Evolutionary conservation across 139 green algal genomes (phyloP).

Genomic region (Trebouxia sp.): DNA sequence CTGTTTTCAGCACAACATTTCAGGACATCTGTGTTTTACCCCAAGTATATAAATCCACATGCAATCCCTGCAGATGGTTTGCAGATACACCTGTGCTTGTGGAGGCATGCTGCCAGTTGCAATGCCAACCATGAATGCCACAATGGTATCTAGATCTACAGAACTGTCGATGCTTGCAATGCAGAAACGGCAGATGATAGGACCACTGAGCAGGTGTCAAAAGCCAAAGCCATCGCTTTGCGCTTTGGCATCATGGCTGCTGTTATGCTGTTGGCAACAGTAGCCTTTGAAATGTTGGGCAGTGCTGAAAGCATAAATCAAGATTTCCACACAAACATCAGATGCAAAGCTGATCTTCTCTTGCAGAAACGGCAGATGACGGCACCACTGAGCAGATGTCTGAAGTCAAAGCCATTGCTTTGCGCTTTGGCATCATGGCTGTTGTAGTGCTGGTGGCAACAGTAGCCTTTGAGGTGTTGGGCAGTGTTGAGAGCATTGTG

Average conservation of each 20-base stretch:
- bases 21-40: too few species aligned
- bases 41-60: too few species aligned
- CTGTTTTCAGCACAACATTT: too few species aligned
- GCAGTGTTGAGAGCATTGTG: conserved; percentile 25
- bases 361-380: conserved; percentile 2
- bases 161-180: too few species aligned
- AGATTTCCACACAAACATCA: background rate
- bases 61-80: too few species aligned
- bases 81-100: too few species aligned
- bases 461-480: conserved; percentile 4
- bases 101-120: too few species aligned
- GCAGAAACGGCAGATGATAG: too few species aligned
- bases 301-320: background rate
- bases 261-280: background rate
- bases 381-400: conserved; percentile 5
- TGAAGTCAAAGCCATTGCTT: background rate
- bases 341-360: too few species aligned
- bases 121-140: too few species aligned
- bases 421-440: conserved; percentile 25
- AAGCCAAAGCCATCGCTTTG: background rate
- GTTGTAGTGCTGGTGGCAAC: conserved; percentile 11
- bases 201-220: background rate
- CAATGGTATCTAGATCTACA: too few species aligned
- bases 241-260: background rate
- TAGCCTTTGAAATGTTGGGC: background rate